Evolutionary conservation across 345 rosid species (phyloP), one percentile per base, ranked within the genome.

Genomic region (Salix koriyanagi): DNA sequence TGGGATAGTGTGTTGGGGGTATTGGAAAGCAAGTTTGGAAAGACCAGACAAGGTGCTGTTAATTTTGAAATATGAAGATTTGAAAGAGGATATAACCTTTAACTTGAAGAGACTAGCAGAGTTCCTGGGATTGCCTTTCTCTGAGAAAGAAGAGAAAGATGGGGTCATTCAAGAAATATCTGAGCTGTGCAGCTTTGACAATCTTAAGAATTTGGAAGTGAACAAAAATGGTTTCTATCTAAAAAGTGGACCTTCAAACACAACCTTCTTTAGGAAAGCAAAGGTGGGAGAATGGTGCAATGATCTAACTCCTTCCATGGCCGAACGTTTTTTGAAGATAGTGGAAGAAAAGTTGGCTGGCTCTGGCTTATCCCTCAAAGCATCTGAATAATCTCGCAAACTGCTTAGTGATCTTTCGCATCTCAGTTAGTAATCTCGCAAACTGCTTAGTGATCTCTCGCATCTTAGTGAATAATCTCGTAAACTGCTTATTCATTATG

Each of bases 321-420:
- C 60, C 1, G 67, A 72, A 15, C 19, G 30, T 19, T 21, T 65
- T 1, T 1, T 76, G 36, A 42, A 73, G 13, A 18, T 87, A 36
- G 82, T 81, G 86, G 84, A 89, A 30, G 87, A 84, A 32, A 87
- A 83, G 79, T 69, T 87, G 2, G 81, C 79, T 71, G 90, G 83
- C 14, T 84, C 86, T 73, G 91, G 88, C 74, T 84, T 90, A 60
- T 36, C 76, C 61, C 88, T 88, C 82, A 86, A 79, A 84, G 11
- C 71, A 8, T 18, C 13, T 67, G 21, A 6, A 0, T 19, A 39
- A 37, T 32, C 5, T 26, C 26, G 26, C 26, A 26, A 26, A 26
- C 26, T 26, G 26, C 26, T 26, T 26, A 26, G 26, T 26, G 1
- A 26, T 26, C 26, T 26, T 1, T 26, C 26, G 26, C 26, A 26